Conservation (phyloP, 1,139 yeast genomes). For the Sugiyamaella paludigena region DNA sequence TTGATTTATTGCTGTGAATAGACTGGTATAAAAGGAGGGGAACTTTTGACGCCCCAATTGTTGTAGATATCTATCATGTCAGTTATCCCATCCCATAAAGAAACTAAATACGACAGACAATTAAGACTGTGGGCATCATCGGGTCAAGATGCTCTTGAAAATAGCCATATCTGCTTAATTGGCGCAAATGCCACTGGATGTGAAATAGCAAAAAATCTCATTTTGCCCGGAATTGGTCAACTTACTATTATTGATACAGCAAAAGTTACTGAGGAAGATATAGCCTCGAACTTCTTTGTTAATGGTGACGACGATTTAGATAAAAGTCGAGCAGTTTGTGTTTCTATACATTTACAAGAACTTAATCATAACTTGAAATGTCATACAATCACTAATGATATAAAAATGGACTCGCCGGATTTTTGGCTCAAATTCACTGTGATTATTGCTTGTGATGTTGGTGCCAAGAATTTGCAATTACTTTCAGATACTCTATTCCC, state of each 20-base stretch:
- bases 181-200: constrained; percentile 60
- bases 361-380: constrained; percentile 62
- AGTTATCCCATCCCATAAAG: constrained; percentile 19
- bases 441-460: constrained; percentile 48
- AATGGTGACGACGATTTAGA: constrained; percentile 46
- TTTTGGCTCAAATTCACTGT: constrained; percentile 53
- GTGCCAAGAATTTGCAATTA: constrained; percentile 25
- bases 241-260: constrained; percentile 57
- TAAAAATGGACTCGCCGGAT: constrained; percentile 20
- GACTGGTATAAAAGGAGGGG: too few relatives aligned
- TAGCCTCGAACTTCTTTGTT: constrained; percentile 64
- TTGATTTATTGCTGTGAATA: too few relatives aligned
- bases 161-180: constrained; percentile 60
- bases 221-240: constrained; percentile 74
- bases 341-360: constrained; percentile 48
- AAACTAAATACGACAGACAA: constrained; percentile 71
- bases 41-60: too few relatives aligned
- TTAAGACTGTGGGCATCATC: constrained; percentile 78
- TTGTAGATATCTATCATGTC: neutral
- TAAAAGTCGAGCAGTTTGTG: constrained; percentile 41
- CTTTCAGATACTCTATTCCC: constrained; percentile 46
- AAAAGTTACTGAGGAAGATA: constrained; percentile 44
- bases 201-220: constrained; percentile 74
- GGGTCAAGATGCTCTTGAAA: constrained; percentile 67
- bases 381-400: constrained; percentile 30